phyloP scores from a whole-genome alignment of 2,329 filamentous ascomycete species.

The Pseudogymnoascus sp. region DNA sequence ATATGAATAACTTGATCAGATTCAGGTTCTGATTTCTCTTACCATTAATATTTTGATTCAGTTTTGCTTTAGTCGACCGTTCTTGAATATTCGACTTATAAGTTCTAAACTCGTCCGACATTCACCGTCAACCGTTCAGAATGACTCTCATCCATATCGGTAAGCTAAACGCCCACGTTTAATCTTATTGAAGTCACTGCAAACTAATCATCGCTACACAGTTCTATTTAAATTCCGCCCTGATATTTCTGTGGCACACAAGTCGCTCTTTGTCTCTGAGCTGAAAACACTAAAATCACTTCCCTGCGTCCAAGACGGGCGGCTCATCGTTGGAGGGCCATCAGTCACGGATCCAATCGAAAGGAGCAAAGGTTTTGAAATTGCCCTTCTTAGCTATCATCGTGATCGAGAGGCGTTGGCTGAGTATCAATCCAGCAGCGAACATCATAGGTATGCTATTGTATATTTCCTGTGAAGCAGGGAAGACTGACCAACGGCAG shows the following conservation, averaged over 20 bases:
- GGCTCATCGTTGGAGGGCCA: slow-evolving; percentile 19
- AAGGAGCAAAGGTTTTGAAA: slow-evolving; percentile 19
- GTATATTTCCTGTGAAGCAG: slow-evolving; percentile 6
- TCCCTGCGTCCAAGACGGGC: slow-evolving; percentile 16
- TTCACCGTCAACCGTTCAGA: slow-evolving; percentile 5
- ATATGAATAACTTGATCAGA: not conserved
- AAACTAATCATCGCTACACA: slow-evolving; percentile 5
- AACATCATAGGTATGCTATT: slow-evolving; percentile 14
- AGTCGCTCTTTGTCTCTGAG: slow-evolving; percentile 14
- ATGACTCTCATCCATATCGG: slow-evolving; percentile 21
- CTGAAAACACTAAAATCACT: slow-evolving; percentile 16
- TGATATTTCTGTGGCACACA: slow-evolving; percentile 13
- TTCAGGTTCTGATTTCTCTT: not conserved
- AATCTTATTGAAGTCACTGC: not conserved
- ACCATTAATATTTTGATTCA: not conserved
- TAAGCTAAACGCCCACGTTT: not conserved
- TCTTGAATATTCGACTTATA: not conserved
- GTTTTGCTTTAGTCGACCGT: not conserved
- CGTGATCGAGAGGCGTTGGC: slow-evolving; percentile 13
- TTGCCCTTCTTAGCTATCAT: slow-evolving; percentile 20
- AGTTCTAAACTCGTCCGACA: not conserved
- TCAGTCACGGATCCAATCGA: slow-evolving; percentile 17
- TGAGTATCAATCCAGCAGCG: slow-evolving; percentile 20
- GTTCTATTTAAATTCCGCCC: slow-evolving; percentile 19
- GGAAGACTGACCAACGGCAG: slow-evolving; percentile 10